A percentile compares a stretch with the other conserved stretches of the same genome.
Evolutionary conservation across 306 rosid genomes (phyloP).

Genomic region (Cicer arietinum): DNA sequence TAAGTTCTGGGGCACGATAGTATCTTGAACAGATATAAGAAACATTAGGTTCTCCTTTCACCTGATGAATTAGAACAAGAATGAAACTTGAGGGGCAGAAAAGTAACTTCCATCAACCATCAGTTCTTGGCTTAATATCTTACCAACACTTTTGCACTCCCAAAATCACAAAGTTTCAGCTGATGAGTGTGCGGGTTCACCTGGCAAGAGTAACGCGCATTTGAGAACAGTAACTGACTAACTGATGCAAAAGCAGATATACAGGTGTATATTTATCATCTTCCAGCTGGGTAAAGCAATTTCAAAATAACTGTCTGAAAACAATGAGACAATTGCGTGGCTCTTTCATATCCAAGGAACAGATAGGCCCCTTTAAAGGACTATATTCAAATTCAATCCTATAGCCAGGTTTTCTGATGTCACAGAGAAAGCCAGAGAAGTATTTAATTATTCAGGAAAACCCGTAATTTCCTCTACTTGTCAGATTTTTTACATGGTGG

Average conservation of each 20-base stretch:
- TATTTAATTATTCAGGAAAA: constrained; percentile 23
- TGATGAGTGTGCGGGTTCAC: constrained; percentile 99
- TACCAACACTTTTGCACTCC: constrained; percentile 97
- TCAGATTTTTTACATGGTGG: constrained; percentile 4
- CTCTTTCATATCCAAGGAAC: background rate
- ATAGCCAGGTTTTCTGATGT: background rate
- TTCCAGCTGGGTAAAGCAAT: constrained; percentile 28
- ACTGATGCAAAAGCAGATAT: constrained; percentile 21
- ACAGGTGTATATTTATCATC: constrained; percentile 27
- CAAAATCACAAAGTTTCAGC: constrained; percentile 96
- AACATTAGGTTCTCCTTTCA: constrained; percentile 98
- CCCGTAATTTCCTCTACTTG: constrained; percentile 1
- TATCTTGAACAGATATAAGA: constrained; percentile 99
- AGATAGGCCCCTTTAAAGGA: background rate
- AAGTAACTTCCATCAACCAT: constrained; percentile 38
- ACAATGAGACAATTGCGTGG: background rate
- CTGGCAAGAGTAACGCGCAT: constrained; percentile 57
- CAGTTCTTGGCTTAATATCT: constrained; percentile 47
- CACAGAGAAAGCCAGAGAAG: constrained; percentile 17
- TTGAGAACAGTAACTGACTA: constrained; percentile 38
- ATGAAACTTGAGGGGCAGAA: constrained; percentile 33
- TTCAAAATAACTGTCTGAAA: constrained; percentile 3
- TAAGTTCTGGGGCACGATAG: constrained; percentile 98
- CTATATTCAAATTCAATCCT: constrained; percentile 18
- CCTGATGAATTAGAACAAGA: constrained; percentile 63